Conservation (phyloP, 768 basidiomycete species). For the Austroboletus eburneus region DNA sequence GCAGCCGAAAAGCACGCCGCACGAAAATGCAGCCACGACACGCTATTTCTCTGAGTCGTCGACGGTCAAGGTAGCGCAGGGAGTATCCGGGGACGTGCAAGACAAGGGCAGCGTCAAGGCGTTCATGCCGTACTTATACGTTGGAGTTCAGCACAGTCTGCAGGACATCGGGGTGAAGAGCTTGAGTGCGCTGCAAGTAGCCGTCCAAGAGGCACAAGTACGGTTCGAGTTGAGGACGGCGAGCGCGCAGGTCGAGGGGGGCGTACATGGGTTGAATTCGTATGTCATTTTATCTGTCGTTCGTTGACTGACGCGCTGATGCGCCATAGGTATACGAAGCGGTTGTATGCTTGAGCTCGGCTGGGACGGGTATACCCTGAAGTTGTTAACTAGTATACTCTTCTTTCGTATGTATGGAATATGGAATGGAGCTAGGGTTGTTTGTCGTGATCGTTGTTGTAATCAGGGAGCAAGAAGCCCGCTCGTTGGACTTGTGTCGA, state of each 20-base stretch:
- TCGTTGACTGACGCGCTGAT: constrained; percentile 1
- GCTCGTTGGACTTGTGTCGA: too few species aligned
- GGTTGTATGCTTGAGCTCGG: constrained; percentile 41
- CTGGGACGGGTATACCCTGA: background rate
- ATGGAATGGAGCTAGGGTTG: too few species aligned
- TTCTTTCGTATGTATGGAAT: too few species aligned
- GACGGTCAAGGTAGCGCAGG: constrained; percentile 93
- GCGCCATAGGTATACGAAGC: constrained; percentile 48
- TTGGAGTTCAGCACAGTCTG: constrained; percentile 87
- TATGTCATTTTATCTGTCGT: constrained; percentile 43
- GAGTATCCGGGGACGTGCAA: constrained; percentile 93
- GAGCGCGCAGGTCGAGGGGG: constrained; percentile 93
- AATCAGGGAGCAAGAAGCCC: too few species aligned
- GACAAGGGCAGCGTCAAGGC: constrained; percentile 95
- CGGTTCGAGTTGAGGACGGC: constrained; percentile 92
- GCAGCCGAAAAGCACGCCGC: constrained; percentile 42
- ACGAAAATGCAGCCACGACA: constrained; percentile 93
- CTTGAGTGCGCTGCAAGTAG: constrained; percentile 61
- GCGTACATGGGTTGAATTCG: constrained; percentile 94
- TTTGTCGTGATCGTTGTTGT: too few species aligned
- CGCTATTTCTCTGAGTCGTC: constrained; percentile 59
- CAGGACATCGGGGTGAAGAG: constrained; percentile 87
- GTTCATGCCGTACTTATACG: constrained; percentile 82
- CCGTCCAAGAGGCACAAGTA: constrained; percentile 61
- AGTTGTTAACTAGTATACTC: too few species aligned